These are phyloP conservation scores for Rhinocladiella similis DNA, from an alignment of 2,329 filamentous ascomycete species.

Conservation along the genomic window DNA sequence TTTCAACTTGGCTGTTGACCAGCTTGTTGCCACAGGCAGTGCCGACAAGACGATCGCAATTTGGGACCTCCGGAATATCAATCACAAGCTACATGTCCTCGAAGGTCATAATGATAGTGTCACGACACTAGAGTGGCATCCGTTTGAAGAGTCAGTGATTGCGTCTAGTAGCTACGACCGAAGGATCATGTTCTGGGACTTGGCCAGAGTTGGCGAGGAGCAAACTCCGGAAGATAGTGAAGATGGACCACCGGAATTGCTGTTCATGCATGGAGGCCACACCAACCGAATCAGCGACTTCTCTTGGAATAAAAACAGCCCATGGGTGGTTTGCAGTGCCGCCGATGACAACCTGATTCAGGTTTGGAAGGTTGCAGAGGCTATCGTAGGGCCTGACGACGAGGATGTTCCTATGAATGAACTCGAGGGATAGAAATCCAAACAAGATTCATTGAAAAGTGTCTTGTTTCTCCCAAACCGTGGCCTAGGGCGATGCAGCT, in stretches of 20 bases:
- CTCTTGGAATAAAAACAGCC: constrained; percentile 95
- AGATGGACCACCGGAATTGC: constrained; percentile 90
- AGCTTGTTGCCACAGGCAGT: constrained; percentile 86
- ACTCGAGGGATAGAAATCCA: constrained; percentile 53
- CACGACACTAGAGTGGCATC: constrained; percentile 92
- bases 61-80: constrained; percentile 92
- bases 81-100: constrained; percentile 83
- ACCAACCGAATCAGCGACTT: constrained; percentile 97
- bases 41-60: constrained; percentile 93
- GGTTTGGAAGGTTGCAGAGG: constrained; percentile 84
- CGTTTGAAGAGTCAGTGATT: constrained; percentile 81
- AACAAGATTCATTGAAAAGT: too few relatives aligned
- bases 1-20: constrained; percentile 91
- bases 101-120: constrained; percentile 88
- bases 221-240: constrained; percentile 93
- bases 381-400: constrained; percentile 70
- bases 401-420: constrained; percentile 75
- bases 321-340: constrained; percentile 93
- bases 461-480: too few relatives aligned
- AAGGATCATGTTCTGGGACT: constrained; percentile 93
- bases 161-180: constrained; percentile 92
- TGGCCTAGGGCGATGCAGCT: too few relatives aligned
- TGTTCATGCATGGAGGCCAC: constrained; percentile 99
- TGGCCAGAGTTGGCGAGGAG: constrained; percentile 88
- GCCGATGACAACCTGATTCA: constrained; percentile 97